Evolutionary conservation across 345 rosid genomes (phyloP), one percentile per base, ranked within the genome.

Genomic region (Sonneratia alba): DNA sequence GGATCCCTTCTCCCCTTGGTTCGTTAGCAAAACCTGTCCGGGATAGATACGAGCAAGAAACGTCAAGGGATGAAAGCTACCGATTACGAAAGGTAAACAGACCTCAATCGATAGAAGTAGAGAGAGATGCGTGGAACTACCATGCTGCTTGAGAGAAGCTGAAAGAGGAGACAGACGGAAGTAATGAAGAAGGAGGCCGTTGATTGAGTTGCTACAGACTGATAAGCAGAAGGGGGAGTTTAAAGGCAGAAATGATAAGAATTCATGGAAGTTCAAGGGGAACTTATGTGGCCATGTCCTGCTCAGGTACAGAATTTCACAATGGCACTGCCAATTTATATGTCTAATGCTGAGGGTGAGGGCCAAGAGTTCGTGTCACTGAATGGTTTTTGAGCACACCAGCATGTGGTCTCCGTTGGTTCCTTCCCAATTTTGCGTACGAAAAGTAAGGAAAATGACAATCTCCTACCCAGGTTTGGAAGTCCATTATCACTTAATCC

Each of bases 11-110:
- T 82, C 81, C 36, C 87, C 83, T 57, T 81, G 75, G 43, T 75
- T 79, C n/a, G 83, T 76, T 62, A 81, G 84, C 74, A 83, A 77
- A 80, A 87, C 88, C 87, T 85, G 84, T 27, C 32, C 32, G 32
- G 32, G 32, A 27, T 27, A 27, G 32, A 27, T 27, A 27, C 1
- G 32, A 27, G 32, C 32, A 27, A 27, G 55, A 59, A 8, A 67
- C 6, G 55, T 27, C 42, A 3, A 34, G 0, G 42, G 12, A 47
- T 34, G 36, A 73, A 11, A 40, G 38, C 66, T 7, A 53, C 66
- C 2, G 48, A 72, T 24, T 40, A 7, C 2, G 22, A 59, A 21
- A 21, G 1, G 3, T 40, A 40, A 40, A 40, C 43, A 0, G 43
- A 40, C 43, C 2, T 0, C 0, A 40, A 40, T 40, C 43, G 43